These are phyloP conservation scores for Madurella mycetomatis DNA, from an alignment of 2,329 filamentous ascomycete genomes.

Conservation along the genomic window DNA sequence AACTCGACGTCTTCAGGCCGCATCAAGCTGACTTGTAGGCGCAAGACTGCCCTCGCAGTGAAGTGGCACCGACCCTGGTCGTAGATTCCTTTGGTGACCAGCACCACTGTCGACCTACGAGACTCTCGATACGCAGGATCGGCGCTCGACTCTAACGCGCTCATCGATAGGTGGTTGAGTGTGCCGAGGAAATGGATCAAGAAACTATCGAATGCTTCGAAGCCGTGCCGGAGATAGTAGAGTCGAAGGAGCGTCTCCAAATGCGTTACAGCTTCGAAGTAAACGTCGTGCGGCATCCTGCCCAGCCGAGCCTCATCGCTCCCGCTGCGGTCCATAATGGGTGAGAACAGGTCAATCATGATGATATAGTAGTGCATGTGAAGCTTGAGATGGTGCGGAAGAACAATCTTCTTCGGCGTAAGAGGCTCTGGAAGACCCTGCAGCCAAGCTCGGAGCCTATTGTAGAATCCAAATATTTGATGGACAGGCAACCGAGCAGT, in stretches of 20 bases:
- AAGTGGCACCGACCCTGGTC: slow-evolving; percentile 19
- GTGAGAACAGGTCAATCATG: slow-evolving; percentile 21
- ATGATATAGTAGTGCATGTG: slow-evolving; percentile 28
- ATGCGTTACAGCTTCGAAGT: slow-evolving; percentile 24
- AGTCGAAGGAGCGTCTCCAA: slow-evolving; percentile 33
- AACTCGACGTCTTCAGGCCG: slow-evolving; percentile 19
- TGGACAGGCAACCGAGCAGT: slow-evolving; percentile 13
- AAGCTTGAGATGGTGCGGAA: slow-evolving; percentile 30
- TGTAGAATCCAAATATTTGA: slow-evolving; percentile 25
- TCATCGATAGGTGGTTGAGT: slow-evolving; percentile 20
- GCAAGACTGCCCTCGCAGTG: slow-evolving; percentile 19
- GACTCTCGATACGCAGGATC: slow-evolving; percentile 15
- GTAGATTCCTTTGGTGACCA: slow-evolving; percentile 23
- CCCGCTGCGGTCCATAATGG: slow-evolving; percentile 15
- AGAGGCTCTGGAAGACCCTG: slow-evolving; percentile 27
- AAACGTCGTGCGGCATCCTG: slow-evolving; percentile 17
- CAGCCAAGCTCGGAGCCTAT: slow-evolving; percentile 19
- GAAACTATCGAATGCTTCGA: slow-evolving; percentile 21
- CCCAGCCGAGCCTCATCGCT: background rate
- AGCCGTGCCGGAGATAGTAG: slow-evolving; percentile 35
- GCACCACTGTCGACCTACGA: slow-evolving; percentile 20
- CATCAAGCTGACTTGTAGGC: slow-evolving; percentile 21
- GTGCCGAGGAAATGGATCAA: slow-evolving; percentile 23
- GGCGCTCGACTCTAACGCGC: slow-evolving; percentile 13
- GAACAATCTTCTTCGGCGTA: slow-evolving; percentile 25